Percentiles rank a stretch among this genome's conserved stretches.
Evolutionary conservation across 2,329 filamentous ascomycete genomes (phyloP).

Genomic region (Talaromyces marneffei): DNA sequence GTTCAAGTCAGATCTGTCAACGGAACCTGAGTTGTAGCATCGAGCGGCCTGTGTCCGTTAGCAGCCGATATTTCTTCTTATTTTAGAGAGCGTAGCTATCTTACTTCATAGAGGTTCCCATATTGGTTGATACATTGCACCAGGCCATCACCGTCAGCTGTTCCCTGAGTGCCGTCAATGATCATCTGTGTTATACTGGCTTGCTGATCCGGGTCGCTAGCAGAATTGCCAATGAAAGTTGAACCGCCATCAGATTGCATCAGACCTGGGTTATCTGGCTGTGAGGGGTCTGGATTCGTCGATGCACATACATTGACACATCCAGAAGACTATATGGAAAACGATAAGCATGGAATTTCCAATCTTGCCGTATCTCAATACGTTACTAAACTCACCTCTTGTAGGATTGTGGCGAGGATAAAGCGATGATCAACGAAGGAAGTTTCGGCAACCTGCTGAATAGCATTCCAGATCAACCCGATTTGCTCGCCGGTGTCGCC

Average conservation of each 20-base stretch:
- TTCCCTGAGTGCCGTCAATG: conserved; percentile 11
- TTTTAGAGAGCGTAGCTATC: background rate
- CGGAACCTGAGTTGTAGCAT: conserved; percentile 14
- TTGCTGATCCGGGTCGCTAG: conserved; percentile 3
- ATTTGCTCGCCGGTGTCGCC: conserved; percentile 10
- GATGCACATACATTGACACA: conserved; percentile 10
- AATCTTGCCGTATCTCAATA: no score
- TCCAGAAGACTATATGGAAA: conserved; percentile 3
- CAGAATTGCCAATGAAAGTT: conserved; percentile 10
- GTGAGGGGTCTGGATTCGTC: conserved; percentile 11
- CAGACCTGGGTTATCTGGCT: conserved; percentile 10
- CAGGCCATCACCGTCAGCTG: conserved; percentile 6
- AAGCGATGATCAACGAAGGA: conserved; percentile 13
- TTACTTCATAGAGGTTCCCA: conserved; percentile 13
- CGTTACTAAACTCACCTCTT: background rate
- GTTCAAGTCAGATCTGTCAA: conserved; percentile 9
- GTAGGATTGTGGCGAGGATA: conserved; percentile 10
- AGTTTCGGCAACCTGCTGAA: conserved; percentile 12
- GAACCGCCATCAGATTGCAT: conserved; percentile 13
- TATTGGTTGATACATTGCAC: conserved; percentile 13
- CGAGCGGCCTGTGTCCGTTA: conserved; percentile 8
- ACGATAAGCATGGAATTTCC: background rate
- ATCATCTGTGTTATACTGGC: conserved; percentile 11
- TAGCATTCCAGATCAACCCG: conserved; percentile 12
- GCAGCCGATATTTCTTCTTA: background rate